A percentile compares a stretch with the other conserved stretches of the same genome.
Evolutionary conservation across 768 basidiomycete genomes (phyloP).

Genomic region (Tephrocybe sp.): DNA sequence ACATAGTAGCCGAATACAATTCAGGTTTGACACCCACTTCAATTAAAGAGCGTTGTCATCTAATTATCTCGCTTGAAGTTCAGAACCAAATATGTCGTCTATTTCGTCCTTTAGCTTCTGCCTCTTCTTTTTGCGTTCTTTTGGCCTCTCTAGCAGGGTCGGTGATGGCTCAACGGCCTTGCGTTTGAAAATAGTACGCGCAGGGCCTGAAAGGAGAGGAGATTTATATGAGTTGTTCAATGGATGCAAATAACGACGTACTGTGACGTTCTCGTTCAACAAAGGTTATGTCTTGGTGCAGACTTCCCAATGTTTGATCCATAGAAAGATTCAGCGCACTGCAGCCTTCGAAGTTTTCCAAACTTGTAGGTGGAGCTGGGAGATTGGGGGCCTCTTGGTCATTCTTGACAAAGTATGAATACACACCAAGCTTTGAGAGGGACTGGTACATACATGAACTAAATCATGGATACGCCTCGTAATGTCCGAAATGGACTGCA

Average conservation of each 20-base stretch:
- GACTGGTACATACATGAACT: constrained; percentile 29
- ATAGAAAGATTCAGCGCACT: too few relatives aligned
- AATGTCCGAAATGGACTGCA: constrained; percentile 28
- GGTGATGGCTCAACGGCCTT: not conserved
- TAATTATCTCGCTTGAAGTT: not conserved
- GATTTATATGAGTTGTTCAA: not conserved
- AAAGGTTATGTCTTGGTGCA: too few relatives aligned
- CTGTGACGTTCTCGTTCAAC: not conserved
- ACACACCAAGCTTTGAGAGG: not conserved
- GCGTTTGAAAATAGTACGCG: constrained; percentile 11
- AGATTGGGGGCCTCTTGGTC: not conserved
- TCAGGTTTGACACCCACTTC: constrained; percentile 8
- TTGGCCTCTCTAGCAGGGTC: not conserved
- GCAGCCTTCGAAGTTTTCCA: not conserved
- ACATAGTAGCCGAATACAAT: constrained; percentile 6
- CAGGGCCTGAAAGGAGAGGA: not conserved
- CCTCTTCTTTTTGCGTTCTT: constrained; percentile 29
- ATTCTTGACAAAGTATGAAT: not conserved
- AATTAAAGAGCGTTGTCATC: not conserved
- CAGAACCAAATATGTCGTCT: constrained; percentile 65
- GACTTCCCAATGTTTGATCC: too few relatives aligned
- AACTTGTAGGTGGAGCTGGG: not conserved
- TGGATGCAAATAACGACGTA: not conserved
- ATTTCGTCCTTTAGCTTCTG: constrained; percentile 55
- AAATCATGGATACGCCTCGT: constrained; percentile 27